Conservation (phyloP, 2,329 filamentous ascomycete genomes). For the Bipolaris sorokiniana region DNA sequence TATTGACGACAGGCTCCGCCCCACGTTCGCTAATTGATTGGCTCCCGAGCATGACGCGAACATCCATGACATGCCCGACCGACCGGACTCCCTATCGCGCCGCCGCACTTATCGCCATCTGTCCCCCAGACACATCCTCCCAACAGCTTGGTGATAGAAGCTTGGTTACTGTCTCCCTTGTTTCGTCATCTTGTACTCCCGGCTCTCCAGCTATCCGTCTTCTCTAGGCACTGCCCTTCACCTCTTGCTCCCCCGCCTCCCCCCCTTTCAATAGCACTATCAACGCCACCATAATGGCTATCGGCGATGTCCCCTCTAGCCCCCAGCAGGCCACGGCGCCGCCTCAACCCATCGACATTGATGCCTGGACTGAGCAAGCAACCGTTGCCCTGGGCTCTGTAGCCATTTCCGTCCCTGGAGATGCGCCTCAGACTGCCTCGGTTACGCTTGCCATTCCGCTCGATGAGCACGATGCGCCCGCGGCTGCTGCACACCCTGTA, state of each 20-base stretch:
- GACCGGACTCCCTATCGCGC: conserved; percentile 29
- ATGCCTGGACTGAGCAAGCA: conserved; percentile 57
- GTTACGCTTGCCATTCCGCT: conserved; percentile 76
- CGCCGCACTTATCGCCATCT: conserved; percentile 23
- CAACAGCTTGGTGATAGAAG: background rate
- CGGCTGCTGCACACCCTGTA: conserved; percentile 30
- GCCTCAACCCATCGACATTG: conserved; percentile 49
- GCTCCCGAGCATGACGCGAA: conserved; percentile 27
- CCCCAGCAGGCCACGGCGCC: conserved; percentile 26
- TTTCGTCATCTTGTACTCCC: background rate
- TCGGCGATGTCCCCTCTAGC: conserved; percentile 34
- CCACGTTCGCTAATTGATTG: conserved; percentile 40
- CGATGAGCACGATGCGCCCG: conserved; percentile 59
- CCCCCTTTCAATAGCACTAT: conserved; percentile 1
- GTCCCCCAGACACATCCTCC: conserved; percentile 17
- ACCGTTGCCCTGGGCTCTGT: conserved; percentile 52
- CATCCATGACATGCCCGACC: conserved; percentile 21
- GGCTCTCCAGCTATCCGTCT: background rate
- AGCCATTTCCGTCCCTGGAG: conserved; percentile 45
- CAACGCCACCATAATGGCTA: conserved; percentile 42
- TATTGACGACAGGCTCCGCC: conserved; percentile 14
- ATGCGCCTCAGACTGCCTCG: conserved; percentile 59
- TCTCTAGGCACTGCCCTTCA: background rate
- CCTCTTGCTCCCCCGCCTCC: background rate
- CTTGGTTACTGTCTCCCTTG: background rate